Conservation (phyloP, 202 grass and related monocot species). For the Miscanthus sacchariflorus region DNA sequence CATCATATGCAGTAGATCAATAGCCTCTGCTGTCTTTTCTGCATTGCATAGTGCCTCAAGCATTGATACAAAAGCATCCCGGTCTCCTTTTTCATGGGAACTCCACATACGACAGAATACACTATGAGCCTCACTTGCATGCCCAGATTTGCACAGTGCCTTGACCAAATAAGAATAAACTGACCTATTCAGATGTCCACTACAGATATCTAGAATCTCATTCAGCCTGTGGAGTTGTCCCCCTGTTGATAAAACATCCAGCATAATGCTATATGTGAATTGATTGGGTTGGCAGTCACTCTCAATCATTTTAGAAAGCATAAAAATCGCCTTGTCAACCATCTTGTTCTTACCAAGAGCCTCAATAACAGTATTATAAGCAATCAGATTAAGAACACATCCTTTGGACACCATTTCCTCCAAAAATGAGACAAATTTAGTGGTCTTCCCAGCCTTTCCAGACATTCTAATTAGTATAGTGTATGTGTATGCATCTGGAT, state of each 20-base stretch:
- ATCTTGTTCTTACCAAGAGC: conserved; percentile 90
- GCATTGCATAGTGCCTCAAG: conserved; percentile 85
- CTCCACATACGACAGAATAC: conserved; percentile 94
- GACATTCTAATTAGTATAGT: conserved; percentile 95
- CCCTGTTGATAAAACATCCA: conserved; percentile 73
- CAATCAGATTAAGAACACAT: conserved; percentile 69
- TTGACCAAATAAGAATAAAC: conserved; percentile 86
- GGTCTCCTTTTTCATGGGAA: conserved; percentile 72
- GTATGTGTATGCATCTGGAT: conserved; percentile 87
- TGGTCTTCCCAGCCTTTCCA: conserved; percentile 66
- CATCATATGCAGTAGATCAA: conserved; percentile 84
- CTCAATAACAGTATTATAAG: conserved; percentile 88
- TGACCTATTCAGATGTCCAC: conserved; percentile 60
- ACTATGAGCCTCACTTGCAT: conserved; percentile 82
- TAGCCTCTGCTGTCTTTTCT: conserved; percentile 84
- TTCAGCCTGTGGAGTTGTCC: conserved; percentile 73
- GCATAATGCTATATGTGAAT: conserved; percentile 79
- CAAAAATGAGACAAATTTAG: conserved; percentile 71
- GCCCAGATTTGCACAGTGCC: conserved; percentile 81
- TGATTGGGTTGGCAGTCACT: conserved; percentile 71
- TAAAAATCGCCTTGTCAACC: conserved; percentile 74
- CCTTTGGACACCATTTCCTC: conserved; percentile 87
- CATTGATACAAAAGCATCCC: conserved; percentile 84
- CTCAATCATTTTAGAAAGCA: conserved; percentile 84
- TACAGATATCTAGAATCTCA: conserved; percentile 73